Evolutionary conservation across 2,329 filamentous ascomycete species (phyloP).

Genomic region (Alternaria burnsii): DNA sequence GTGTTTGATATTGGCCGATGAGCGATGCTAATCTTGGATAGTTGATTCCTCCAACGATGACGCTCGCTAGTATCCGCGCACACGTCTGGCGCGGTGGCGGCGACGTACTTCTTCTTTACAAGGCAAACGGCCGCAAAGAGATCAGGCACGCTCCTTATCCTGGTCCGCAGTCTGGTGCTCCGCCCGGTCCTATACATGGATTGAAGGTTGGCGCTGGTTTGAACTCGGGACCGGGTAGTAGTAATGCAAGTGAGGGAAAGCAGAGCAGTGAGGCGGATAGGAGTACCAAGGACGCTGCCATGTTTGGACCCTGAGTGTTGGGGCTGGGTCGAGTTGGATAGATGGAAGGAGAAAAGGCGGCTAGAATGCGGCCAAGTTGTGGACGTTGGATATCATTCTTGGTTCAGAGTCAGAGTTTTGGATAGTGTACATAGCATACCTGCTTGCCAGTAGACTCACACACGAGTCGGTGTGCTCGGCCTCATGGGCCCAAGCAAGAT

Average conservation of each 20-base stretch:
- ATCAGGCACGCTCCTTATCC: slow-evolving; percentile 47
- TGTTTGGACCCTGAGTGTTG: slow-evolving; percentile 25
- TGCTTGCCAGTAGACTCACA: neutral
- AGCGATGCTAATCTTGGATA: slow-evolving; percentile 23
- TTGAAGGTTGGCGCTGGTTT: slow-evolving; percentile 15
- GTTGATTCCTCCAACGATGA: slow-evolving; percentile 82
- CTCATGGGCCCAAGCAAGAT: neutral
- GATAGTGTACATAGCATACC: slow-evolving; percentile 5
- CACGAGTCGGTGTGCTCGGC: slow-evolving; percentile 2
- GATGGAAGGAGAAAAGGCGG: neutral
- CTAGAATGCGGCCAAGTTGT: neutral
- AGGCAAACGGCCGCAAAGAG: slow-evolving; percentile 84
- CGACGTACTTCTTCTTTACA: slow-evolving; percentile 91
- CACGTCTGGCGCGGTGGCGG: slow-evolving; percentile 96
- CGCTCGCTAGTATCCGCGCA: slow-evolving; percentile 87
- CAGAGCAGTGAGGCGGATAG: slow-evolving; percentile 43
- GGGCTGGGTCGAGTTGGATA: neutral
- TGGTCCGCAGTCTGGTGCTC: slow-evolving; percentile 24
- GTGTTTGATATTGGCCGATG: neutral
- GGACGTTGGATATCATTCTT: neutral
- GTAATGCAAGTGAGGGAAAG: slow-evolving; percentile 44
- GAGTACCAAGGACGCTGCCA: slow-evolving; percentile 28
- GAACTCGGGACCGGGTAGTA: slow-evolving; percentile 25
- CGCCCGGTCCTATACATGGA: slow-evolving; percentile 14
- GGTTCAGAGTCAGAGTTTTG: neutral